A percentile compares a stretch with the other conserved stretches of the same genome.
Evolutionary conservation across 306 rosid genomes (phyloP).

Genomic region (Trichosanthes truncata): DNA sequence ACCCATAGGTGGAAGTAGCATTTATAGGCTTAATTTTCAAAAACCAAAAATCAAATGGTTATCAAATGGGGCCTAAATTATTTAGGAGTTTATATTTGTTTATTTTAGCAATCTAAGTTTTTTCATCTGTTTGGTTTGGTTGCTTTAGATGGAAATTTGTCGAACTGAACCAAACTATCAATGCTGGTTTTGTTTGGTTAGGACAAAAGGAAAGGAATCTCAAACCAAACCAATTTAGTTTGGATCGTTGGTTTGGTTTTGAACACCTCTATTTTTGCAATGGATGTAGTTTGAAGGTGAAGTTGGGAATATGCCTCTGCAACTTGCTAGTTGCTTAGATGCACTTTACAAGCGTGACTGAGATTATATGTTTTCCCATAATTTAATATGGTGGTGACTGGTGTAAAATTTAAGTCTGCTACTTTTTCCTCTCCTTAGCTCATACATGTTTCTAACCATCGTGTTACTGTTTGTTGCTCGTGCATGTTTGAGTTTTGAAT

Average conservation of each 20-base stretch:
- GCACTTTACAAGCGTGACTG: background rate
- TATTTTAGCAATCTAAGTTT: background rate
- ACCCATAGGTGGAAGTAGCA: too few relatives aligned
- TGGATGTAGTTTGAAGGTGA: slow-evolving; percentile 1
- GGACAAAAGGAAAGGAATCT: background rate
- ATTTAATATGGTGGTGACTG: background rate
- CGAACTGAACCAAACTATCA: background rate
- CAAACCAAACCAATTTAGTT: background rate
- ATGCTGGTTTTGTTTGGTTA: background rate
- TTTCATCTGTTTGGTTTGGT: background rate
- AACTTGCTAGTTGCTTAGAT: background rate
- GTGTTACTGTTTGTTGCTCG: background rate
- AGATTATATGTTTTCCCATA: background rate
- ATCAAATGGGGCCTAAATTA: too few relatives aligned
- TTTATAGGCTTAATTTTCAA: too few relatives aligned
- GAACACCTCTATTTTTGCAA: background rate
- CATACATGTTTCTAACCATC: background rate
- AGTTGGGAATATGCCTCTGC: background rate
- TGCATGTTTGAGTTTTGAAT: background rate
- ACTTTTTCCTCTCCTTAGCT: background rate
- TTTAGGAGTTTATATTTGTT: background rate
- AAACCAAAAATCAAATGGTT: too few relatives aligned
- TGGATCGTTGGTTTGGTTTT: background rate
- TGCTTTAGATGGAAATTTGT: background rate
- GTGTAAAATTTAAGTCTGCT: background rate